A percentile compares a stretch with the other conserved stretches of the same genome.
These are phyloP conservation scores for Blastobotrys arbuscula DNA, from an alignment of 1,139 yeast genomes.

Conservation along the genomic window DNA sequence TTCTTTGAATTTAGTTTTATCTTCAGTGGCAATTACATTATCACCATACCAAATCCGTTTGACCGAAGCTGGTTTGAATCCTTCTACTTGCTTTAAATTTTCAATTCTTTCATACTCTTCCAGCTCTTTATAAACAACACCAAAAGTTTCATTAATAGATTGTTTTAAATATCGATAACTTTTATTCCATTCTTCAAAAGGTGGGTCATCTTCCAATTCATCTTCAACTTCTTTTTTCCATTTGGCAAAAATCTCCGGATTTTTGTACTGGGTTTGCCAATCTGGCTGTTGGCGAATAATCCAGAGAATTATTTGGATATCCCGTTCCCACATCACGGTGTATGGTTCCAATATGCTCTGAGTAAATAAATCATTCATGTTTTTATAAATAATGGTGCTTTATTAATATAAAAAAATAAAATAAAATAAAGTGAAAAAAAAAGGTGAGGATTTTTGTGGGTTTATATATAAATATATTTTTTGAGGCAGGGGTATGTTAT, in stretches of 20 bases:
- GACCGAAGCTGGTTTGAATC: background rate
- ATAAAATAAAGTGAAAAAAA: too few relatives aligned
- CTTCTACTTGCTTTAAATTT: background rate
- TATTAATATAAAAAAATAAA: too few relatives aligned
- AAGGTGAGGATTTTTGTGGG: too few relatives aligned
- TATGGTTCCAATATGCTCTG: conserved; percentile 9
- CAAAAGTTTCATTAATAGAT: conserved; percentile 1
- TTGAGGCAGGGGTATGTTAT: too few relatives aligned
- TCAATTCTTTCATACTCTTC: background rate
- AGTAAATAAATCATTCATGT: background rate
- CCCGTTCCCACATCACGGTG: conserved; percentile 1
- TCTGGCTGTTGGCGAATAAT: conserved; percentile 4
- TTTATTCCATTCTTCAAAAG: background rate
- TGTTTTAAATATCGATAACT: background rate
- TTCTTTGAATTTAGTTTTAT: background rate
- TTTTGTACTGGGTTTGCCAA: conserved; percentile 5
- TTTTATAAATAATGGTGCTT: too few relatives aligned
- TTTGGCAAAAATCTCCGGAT: conserved; percentile 1
- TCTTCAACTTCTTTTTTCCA: conserved; percentile 6
- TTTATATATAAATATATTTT: too few relatives aligned
- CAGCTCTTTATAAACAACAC: background rate
- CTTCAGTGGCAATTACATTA: background rate
- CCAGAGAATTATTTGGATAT: background rate
- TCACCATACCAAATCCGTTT: background rate
- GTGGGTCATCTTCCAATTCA: background rate